These are phyloP conservation scores for Venturia carpophila DNA, from an alignment of 2,329 filamentous ascomycete genomes.

Conservation along the genomic window DNA sequence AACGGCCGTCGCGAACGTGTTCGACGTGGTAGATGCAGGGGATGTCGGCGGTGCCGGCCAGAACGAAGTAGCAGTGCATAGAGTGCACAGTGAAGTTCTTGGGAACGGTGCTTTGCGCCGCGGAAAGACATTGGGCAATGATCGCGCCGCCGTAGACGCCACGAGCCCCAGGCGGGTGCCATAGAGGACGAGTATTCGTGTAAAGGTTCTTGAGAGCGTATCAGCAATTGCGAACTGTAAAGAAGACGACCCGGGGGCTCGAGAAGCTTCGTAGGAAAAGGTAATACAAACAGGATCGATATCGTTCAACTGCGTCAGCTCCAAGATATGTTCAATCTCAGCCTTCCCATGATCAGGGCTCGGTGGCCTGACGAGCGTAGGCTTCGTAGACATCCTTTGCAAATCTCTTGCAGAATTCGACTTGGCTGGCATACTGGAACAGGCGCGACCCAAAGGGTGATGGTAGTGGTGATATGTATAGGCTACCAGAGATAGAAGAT, in stretches of 20 bases:
- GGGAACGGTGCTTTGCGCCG: slow-evolving; percentile 81
- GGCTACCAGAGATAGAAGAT: neutral
- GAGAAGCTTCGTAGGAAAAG: neutral
- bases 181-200: slow-evolving; percentile 85
- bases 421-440: neutral
- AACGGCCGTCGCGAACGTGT: slow-evolving; percentile 80
- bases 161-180: slow-evolving; percentile 85
- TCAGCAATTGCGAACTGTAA: neutral
- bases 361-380: slow-evolving; percentile 67
- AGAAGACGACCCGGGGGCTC: neutral
- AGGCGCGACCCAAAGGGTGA: neutral
- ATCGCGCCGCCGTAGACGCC: slow-evolving; percentile 91
- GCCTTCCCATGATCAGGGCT: slow-evolving; percentile 64
- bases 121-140: slow-evolving; percentile 83
- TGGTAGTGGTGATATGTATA: neutral
- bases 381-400: slow-evolving; percentile 7
- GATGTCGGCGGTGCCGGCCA: slow-evolving; percentile 75
- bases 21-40: slow-evolving; percentile 95
- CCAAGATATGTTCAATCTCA: slow-evolving; percentile 80
- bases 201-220: slow-evolving; percentile 64
- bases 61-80: slow-evolving; percentile 98
- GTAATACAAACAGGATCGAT: slow-evolving; percentile 58
- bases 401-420: neutral
- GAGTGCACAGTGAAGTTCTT: slow-evolving; percentile 76
- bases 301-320: slow-evolving; percentile 70